Base-by-base conservation (phyloP, 1,139 yeast genomes). In the Hyphopichia burtonii region DNA sequence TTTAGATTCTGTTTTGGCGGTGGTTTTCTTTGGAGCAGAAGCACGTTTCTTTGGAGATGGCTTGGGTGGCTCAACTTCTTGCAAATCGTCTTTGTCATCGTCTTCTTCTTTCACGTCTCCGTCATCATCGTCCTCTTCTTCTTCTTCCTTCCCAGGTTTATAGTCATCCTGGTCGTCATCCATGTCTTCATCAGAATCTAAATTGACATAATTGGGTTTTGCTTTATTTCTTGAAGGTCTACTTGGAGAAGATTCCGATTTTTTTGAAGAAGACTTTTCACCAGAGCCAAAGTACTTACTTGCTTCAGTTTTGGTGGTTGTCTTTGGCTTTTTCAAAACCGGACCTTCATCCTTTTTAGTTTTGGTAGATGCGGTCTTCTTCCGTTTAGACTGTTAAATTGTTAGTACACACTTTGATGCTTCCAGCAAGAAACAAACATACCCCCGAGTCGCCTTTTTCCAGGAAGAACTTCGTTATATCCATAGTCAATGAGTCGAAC, bases 181-280 rank as follows among this genome's bases (percentile, higher is more conserved):
- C 14, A 45, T 45, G 12, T 55, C 56, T 12, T 48, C 52, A 33
- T 56, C 62, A 2, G 56, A 54, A 37, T 59, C 61, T n/a, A 50
- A 37, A 16, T 47, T 44, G 14, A 52, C 42, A 31, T 40, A 31
- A 22, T 36, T 40, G 19, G 41, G 30, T 31, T 40, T 41, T 16
- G 35, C n/a, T 37, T 18, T 37, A 28, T 27, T 37, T 35, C 27
- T 31, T 27, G 34, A 17, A 31, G 36, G 6, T 39, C 34, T n/a
- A 25, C 23, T 20, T 20, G 32, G 38, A 7, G 25, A 37, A 17
- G 27, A 36, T 41, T 47, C 45, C 7, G 54, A 46, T 22, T 20
- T 34, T 40, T 23, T 37, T 22, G 28, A n/a, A n/a, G n/a, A n/a
- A n/a, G n/a, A n/a, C n/a, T n/a, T n/a, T n/a, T n/a, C n/a, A n/a